These are phyloP conservation scores for Chytriomyces sp. DNA, from an alignment of 192 early-diverging fungal genomes.

Conservation along the genomic window DNA sequence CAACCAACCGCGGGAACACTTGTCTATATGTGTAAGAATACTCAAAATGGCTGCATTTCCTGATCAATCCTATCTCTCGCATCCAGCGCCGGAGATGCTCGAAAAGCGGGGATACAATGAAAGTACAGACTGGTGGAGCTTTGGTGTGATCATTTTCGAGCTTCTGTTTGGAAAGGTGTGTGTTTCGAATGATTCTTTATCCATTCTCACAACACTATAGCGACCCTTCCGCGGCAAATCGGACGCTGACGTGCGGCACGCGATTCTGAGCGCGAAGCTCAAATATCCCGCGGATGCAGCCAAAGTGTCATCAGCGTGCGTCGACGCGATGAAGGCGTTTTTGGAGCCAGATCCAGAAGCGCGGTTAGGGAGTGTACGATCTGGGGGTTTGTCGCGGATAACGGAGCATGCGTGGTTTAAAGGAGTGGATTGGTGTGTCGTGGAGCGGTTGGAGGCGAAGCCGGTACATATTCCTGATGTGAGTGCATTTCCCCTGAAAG, in stretches of 20 bases:
- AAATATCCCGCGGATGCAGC: not conserved
- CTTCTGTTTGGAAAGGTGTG: not conserved
- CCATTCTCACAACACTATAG: not conserved
- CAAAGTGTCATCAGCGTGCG: not conserved
- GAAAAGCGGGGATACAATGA: conserved; percentile 68
- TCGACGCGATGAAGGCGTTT: not conserved
- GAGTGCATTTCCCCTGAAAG: no score
- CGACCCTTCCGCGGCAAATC: not conserved
- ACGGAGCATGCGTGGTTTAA: not conserved
- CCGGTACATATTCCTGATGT: not conserved
- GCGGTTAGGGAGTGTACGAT: not conserved
- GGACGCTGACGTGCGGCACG: not conserved
- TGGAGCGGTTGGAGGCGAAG: conserved; percentile 2
- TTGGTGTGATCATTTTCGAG: conserved; percentile 63
- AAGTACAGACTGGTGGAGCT: conserved; percentile 93
- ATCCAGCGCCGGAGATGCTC: conserved; percentile 44
- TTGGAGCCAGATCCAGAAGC: not conserved
- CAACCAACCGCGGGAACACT: conserved; percentile 86
- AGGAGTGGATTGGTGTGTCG: not conserved
- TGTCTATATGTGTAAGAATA: conserved; percentile 80
- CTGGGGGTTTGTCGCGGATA: not conserved
- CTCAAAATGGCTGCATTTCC: not conserved
- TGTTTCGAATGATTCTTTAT: not conserved
- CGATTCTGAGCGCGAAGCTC: not conserved
- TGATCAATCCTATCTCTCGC: not conserved